Conservation (phyloP, 2,329 filamentous ascomycete species). For the Rhynchosporium agropyri region DNA sequence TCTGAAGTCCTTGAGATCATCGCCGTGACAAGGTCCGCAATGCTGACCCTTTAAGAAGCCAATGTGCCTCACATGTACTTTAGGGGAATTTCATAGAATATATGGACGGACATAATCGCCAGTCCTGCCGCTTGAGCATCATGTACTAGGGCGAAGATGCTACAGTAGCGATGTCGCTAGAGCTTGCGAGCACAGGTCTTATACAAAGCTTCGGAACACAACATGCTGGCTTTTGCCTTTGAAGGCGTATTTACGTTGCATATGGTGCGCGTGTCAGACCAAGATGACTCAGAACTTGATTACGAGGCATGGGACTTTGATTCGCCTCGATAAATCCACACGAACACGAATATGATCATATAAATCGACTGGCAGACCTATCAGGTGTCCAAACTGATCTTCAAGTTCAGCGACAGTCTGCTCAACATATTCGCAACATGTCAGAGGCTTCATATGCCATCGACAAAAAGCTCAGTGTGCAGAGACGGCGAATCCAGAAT, state of each 20-base stretch:
- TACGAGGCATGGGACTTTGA: neutral
- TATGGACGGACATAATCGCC: no score
- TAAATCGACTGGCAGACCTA: neutral
- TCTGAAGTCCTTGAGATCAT: neutral
- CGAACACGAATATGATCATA: no score
- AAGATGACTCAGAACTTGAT: slow-evolving; percentile 1
- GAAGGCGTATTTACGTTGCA: neutral
- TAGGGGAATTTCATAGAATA: no score
- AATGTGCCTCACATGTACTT: no score
- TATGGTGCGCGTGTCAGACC: neutral
- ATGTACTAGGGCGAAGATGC: no score
- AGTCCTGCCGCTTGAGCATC: no score
- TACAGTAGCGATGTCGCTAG: no score
- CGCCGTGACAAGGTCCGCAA: no score
- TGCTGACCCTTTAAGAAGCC: no score
- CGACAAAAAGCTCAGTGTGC: neutral
- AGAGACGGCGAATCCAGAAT: slow-evolving; percentile 16
- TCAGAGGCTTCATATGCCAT: slow-evolving; percentile 4
- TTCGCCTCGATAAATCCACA: neutral
- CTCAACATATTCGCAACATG: no score
- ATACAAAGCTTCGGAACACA: neutral
- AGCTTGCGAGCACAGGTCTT: no score
- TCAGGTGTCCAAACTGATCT: neutral
- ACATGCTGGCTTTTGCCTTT: neutral
- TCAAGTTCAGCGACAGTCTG: neutral